Base-by-base conservation (phyloP, 176 grass and related monocot species). In the Pontederia crassipes region DNA sequence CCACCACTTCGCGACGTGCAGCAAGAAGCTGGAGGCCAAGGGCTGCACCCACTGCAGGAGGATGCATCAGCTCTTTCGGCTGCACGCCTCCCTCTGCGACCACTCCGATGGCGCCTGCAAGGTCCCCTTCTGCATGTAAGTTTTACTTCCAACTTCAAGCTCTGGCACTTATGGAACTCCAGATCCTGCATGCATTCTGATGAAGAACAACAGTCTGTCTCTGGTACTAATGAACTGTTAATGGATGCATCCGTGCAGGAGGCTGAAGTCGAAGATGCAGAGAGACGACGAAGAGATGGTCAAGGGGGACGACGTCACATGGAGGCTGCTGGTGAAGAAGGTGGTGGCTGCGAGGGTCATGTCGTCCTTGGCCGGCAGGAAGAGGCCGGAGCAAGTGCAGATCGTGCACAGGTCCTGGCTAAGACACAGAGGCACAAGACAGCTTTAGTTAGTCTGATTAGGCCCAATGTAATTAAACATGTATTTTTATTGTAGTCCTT, bases 301-400 rank as follows among this genome's bases (percentile, higher is more conserved):
- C 32, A 40, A 3, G 32, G 32, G 32, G 32, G 32, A 40, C 45
- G 72, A 68, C 28, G 73, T 54, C 57, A 95, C 81, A 49, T 88
- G 78, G 81, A 85, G 26, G 56, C 75, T 88, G 0, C 75, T 88
- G 5, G 84, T 81, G 75, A 95, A 88, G 69, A 94, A 95, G 61
- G 89, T 95, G 26, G 32, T 4, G 1, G 75, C 75, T 49, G 84
- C 84, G 14, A 77, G 64, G 35, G 65, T 80, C 46, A 88, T 88
- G 81, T 78, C 78, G 27, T 67, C 75, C 28, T 73, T 85, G 72
- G 70, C 56, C 5, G 79, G 40, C 27, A 82, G 75, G 61, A 70
- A 77, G 46, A 59, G 64, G 11, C 85, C 84, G 17, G 80, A 85
- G 72, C n/a, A 61, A 12, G 75, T 82, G 40, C 75, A 54, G 17